Base-by-base conservation (phyloP, 345 rosid species). In the Abelmoschus esculentus region DNA sequence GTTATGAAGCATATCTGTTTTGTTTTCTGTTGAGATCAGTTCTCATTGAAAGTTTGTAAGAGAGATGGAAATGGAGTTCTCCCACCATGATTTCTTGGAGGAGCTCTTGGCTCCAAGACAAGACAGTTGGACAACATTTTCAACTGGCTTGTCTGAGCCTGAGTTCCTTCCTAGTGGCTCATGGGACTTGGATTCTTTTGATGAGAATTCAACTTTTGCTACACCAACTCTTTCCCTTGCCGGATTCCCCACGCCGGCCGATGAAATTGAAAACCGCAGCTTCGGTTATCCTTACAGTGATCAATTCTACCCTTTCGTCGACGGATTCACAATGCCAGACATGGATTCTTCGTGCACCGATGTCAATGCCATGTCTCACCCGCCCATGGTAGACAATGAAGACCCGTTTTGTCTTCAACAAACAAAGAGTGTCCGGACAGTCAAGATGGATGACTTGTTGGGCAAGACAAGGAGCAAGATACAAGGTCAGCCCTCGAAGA, bases 401-500 rank as follows among this genome's bases (percentile, higher is more conserved):
- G 87, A 84, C 47, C 56, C 17, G 56, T 63, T 72, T 59, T 79
- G 80, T 34, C 72, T 68, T 47, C 68, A 70, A 40, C 70, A 38
- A 58, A 46, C 69, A 64, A 32, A 58, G 77, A 47, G 73, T 74
- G 28, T 77, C 73, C 63, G 88, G 76, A 70, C 76, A 19, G 64
- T 76, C 55, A 86, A 87, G 77, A 46, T 64, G 71, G 81, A 81
- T 86, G 90, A 75, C 66, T 77, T 75, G 10, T 74, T 78, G 55
- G 68, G 72, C 61, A 81, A 74, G 15, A 84, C 70, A 58, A 85
- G 75, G 75, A 75, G 56, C 50, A 87, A 81, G 82, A 67, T 84
- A 40, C 91, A 87, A 69, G 98, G 98, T 13, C 96, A 92, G 75
- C 98, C 98, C 10, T 92, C 96, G 1, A 92, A 92, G 87, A 92